These are phyloP conservation scores for Bipolaris cookei DNA, from an alignment of 2,329 filamentous ascomycete species.

Conservation along the genomic window DNA sequence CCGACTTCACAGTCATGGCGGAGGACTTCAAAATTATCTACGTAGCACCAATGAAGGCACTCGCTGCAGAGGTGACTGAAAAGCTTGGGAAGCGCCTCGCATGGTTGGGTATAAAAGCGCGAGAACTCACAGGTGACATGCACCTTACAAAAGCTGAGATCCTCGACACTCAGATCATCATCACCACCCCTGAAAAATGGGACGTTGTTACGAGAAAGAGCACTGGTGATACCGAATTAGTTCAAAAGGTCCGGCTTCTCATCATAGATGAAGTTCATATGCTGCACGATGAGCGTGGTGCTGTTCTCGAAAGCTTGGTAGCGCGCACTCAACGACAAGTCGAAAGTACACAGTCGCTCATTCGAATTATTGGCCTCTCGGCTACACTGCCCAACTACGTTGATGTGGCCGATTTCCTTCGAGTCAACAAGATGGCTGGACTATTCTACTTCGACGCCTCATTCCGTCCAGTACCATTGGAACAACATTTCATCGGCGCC, in stretches of 20 bases:
- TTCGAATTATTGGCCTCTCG: slow-evolving; percentile 93
- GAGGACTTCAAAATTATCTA: slow-evolving; percentile 99
- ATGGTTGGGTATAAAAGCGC: slow-evolving; percentile 90
- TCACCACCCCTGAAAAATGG: slow-evolving; percentile 99
- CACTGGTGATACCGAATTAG: slow-evolving; percentile 94
- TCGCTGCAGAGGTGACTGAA: slow-evolving; percentile 94
- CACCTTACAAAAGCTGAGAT: slow-evolving; percentile 97
- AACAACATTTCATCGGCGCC: slow-evolving; percentile 96
- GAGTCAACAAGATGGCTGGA: slow-evolving; percentile 90
- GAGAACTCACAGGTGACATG: slow-evolving; percentile 98
- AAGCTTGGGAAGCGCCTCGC: slow-evolving; percentile 90
- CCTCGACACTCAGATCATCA: slow-evolving; percentile 93
- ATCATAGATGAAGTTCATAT: slow-evolving; percentile 99
- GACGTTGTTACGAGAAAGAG: slow-evolving; percentile 97
- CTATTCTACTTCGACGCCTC: slow-evolving; percentile 97
- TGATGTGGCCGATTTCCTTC: slow-evolving; percentile 95
- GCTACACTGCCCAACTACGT: slow-evolving; percentile 96
- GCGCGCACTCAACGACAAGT: slow-evolving; percentile 95
- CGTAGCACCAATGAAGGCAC: slow-evolving; percentile 97
- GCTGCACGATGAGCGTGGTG: slow-evolving; percentile 96
- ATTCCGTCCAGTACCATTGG: slow-evolving; percentile 91
- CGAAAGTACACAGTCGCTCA: slow-evolving; percentile 95
- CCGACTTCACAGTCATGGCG: slow-evolving; percentile 79
- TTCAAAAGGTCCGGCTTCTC: slow-evolving; percentile 92
- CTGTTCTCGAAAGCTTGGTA: slow-evolving; percentile 93